These are phyloP conservation scores for Golovinomyces cichoracearum DNA, from an alignment of 2,329 filamentous ascomycete genomes.

Conservation along the genomic window DNA sequence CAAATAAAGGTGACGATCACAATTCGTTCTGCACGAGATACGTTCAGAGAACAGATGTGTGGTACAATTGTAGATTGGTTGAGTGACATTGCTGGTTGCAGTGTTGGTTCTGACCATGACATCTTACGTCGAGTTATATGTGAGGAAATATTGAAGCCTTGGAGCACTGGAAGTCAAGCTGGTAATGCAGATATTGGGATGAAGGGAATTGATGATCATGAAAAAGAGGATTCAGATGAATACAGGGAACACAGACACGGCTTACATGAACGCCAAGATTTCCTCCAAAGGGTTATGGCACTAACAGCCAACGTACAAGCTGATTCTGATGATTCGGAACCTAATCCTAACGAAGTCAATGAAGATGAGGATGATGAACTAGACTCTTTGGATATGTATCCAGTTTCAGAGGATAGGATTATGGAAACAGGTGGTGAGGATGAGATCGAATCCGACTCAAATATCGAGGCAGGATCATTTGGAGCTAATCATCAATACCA, in stretches of 20 bases:
- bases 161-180: constrained; percentile 64
- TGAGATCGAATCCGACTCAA: constrained; percentile 10
- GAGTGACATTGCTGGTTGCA: constrained; percentile 71
- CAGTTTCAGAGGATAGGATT: constrained; percentile 1
- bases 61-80: constrained; percentile 95
- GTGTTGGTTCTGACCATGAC: constrained; percentile 51
- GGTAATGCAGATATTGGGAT: constrained; percentile 53
- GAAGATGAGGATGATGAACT: constrained; percentile 28
- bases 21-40: constrained; percentile 76
- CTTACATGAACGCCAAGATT: constrained; percentile 6
- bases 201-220: constrained; percentile 61
- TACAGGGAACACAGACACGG: constrained; percentile 6
- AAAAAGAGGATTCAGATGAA: constrained; percentile 27
- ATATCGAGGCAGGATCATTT: constrained; percentile 1
- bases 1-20: constrained; percentile 92
- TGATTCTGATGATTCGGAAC: constrained; percentile 8
- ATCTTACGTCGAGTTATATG: constrained; percentile 64
- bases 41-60: constrained; percentile 94
- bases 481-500: constrained; percentile 1
- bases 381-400: constrained; percentile 19
- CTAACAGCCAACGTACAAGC: constrained; percentile 6
- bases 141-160: constrained; percentile 69
- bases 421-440: constrained; percentile 13
- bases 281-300: constrained; percentile 5
- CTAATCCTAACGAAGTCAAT: constrained; percentile 4